Evolutionary conservation across 2,329 filamentous ascomycete species (phyloP), one percentile per base, ranked within the genome.

Genomic region (Aureobasidium sp.): DNA sequence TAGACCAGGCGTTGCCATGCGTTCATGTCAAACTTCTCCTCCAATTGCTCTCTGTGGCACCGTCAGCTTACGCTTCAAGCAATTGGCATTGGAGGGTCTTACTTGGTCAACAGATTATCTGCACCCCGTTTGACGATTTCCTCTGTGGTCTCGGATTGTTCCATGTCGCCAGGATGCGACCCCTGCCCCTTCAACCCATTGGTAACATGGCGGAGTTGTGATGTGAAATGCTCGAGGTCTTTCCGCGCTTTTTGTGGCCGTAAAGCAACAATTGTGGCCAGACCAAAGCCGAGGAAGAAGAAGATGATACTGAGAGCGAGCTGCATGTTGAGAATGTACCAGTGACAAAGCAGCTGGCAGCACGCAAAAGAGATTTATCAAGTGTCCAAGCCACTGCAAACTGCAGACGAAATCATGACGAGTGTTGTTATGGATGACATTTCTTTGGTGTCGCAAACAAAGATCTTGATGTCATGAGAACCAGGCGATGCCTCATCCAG

Each of bases 1-100:
- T 65, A 66, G 15, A 62, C 65, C 39, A 64, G 29, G 25, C 65
- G 59, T 41, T 66, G 65, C 65, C 65, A 66, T 41, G 65, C 55
- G 49, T 66, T 41, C 63, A 65, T 65, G 42, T 65, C 63, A 30
- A 48, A 66, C 13, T 63, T 50, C 21, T 57, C 53, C 39, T 66
- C 65, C 32, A 66, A 47, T 37, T 64, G 62, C 39, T 66, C 65
- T 50, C 64, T 34, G 30, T 52, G 2, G 3, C 11, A 48, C 39
- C 2, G 62, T 62, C 37, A 66, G 59, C 16, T 11, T 8, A 7
- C 2, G 21, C 27, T 3, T 41, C 30, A 16, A 27, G n/a, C 29
- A 16, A 37, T 52, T n/a, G 48, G 13, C 16, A 21, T 45, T 13
- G 15, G 8, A 37, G 1, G 11, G 15, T 44, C 59, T 21, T 41